phyloP scores from a whole-genome alignment of 1,139 yeast genomes.

The Debaryomyces singareniensis region DNA sequence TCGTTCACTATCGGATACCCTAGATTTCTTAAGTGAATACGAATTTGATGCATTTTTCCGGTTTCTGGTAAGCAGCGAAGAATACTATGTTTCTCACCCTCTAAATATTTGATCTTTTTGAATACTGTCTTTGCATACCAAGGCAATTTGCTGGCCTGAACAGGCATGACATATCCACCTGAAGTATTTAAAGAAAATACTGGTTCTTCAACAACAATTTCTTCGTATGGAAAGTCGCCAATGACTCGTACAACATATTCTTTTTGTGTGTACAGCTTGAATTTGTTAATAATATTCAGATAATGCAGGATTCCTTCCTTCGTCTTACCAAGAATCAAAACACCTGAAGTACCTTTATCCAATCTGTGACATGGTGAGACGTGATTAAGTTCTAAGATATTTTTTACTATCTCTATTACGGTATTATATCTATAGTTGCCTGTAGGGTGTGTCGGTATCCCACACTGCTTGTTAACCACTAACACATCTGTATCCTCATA shows the following conservation, averaged over 20 bases:
- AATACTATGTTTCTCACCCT: constrained; percentile 39
- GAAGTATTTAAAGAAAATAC: constrained; percentile 28
- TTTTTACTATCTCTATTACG: constrained; percentile 50
- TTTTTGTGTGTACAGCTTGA: constrained; percentile 33
- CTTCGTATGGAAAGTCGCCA: constrained; percentile 47
- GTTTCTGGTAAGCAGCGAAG: constrained; percentile 63
- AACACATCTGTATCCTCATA: constrained; percentile 42
- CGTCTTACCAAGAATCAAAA: constrained; percentile 53
- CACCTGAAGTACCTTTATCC: constrained; percentile 72
- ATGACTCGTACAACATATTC: constrained; percentile 58
- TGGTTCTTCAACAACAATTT: constrained; percentile 24
- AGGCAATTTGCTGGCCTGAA: constrained; percentile 20
- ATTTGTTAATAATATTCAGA: constrained; percentile 32
- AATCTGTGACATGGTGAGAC: constrained; percentile 62
- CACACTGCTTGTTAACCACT: constrained; percentile 69
- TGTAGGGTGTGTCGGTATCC: constrained; percentile 77
- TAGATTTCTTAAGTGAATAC: constrained; percentile 62
- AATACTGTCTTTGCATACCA: constrained; percentile 30
- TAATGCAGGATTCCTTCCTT: constrained; percentile 36
- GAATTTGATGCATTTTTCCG: constrained; percentile 74
- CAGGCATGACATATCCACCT: constrained; percentile 31
- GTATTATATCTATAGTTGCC: constrained; percentile 59
- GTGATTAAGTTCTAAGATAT: constrained; percentile 23
- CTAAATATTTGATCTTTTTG: constrained; percentile 17
- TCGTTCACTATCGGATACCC: constrained; percentile 72